phyloP scores from a whole-genome alignment of 495 filamentous ascomycete genomes.

The Schizothecium vesticola region DNA sequence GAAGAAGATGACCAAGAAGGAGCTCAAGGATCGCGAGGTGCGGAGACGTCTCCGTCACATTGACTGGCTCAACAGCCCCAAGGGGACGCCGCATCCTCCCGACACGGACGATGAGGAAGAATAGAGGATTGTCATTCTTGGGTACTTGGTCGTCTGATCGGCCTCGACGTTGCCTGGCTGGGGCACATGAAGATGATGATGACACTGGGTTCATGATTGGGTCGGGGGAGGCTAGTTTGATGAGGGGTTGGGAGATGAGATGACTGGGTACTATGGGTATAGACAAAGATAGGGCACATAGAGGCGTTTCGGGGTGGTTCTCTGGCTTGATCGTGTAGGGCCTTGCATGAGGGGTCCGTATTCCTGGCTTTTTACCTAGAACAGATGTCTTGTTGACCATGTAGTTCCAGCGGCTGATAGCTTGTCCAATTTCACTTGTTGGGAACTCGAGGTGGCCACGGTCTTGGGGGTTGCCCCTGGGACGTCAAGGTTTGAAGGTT shows the following conservation, averaged over 20 bases:
- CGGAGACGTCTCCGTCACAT: slow-evolving; percentile 87
- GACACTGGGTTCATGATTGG: neutral
- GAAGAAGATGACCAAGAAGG: slow-evolving; percentile 97
- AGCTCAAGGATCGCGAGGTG: slow-evolving; percentile 88
- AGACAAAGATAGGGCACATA: neutral
- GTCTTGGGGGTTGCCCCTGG: no score
- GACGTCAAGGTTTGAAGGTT: no score
- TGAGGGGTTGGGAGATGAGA: neutral
- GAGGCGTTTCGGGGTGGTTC: neutral
- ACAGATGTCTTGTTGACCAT: neutral
- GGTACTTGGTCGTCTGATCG: neutral
- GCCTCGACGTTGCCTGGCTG: neutral
- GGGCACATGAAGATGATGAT: neutral
- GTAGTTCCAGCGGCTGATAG: neutral
- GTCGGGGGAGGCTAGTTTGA: neutral
- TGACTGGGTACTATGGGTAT: neutral
- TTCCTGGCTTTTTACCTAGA: neutral
- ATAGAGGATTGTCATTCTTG: slow-evolving; percentile 7
- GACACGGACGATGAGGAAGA: slow-evolving; percentile 77
- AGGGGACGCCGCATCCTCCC: slow-evolving; percentile 69
- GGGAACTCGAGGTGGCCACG: neutral
- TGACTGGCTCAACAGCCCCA: slow-evolving; percentile 79
- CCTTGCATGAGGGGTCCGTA: neutral
- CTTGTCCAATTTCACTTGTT: neutral
- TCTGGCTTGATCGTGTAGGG: neutral